phyloP scores from a whole-genome alignment of 805 yeast species.

The Metschnikowia arizonensis region DNA sequence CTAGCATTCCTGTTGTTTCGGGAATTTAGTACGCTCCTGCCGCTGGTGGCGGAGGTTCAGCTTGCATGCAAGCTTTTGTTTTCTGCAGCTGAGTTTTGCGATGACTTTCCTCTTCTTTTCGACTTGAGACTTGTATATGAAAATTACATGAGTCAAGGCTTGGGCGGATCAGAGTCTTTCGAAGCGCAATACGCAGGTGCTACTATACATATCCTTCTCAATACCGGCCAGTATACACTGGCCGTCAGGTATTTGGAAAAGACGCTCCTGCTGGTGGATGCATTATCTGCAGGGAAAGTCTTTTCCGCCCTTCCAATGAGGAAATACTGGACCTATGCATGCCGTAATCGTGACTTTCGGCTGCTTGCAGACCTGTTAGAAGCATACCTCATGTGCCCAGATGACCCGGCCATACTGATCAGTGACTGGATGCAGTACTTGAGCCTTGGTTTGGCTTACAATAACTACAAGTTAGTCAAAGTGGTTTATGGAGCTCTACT shows the following conservation, averaged over 20 bases:
- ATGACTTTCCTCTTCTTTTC: slow-evolving; percentile 21
- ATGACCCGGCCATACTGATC: slow-evolving; percentile 5
- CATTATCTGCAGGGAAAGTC: not conserved
- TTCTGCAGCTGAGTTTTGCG: slow-evolving; percentile 12
- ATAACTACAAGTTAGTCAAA: slow-evolving; percentile 28
- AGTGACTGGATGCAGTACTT: slow-evolving; percentile 24
- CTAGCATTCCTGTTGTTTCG: slow-evolving; percentile 11
- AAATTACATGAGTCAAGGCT: not conserved
- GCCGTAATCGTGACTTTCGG: slow-evolving; percentile 22
- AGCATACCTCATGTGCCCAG: not conserved
- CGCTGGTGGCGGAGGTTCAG: slow-evolving; percentile 5
- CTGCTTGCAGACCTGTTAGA: slow-evolving; percentile 13
- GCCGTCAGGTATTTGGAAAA: slow-evolving; percentile 16
- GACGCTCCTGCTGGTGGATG: not conserved
- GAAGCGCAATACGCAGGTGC: slow-evolving; percentile 20
- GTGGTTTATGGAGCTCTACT: slow-evolving; percentile 22
- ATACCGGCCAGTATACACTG: slow-evolving; percentile 21
- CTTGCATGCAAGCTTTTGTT: slow-evolving; percentile 10
- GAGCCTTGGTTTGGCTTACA: slow-evolving; percentile 21
- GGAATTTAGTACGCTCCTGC: slow-evolving; percentile 4
- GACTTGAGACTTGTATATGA: slow-evolving; percentile 24
- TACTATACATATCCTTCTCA: slow-evolving; percentile 22
- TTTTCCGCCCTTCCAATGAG: slow-evolving; percentile 17
- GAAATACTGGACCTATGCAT: slow-evolving; percentile 17
- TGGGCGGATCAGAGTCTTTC: not conserved